Evolutionary conservation across 495 filamentous ascomycete genomes (phyloP).

Genomic region (Podospora pseudocomata): DNA sequence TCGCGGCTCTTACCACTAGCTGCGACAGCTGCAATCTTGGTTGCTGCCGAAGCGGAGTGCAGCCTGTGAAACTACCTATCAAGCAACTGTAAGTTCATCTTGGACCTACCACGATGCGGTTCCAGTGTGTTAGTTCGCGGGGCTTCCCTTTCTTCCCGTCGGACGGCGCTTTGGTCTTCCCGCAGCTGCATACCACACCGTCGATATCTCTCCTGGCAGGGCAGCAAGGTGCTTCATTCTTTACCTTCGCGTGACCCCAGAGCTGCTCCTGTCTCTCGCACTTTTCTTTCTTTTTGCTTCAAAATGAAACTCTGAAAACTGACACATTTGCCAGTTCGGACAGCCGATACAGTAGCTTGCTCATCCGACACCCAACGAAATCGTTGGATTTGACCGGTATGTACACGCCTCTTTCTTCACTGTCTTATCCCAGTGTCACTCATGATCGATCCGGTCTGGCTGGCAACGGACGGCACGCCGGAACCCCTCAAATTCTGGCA

Average conservation of each 20-base stretch:
- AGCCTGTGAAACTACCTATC: conserved; percentile 20
- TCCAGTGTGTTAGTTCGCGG: conserved; percentile 14
- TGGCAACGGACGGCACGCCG: conserved; percentile 25
- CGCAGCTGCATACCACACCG: conserved; percentile 17
- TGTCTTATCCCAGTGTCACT: neutral
- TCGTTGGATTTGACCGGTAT: conserved; percentile 21
- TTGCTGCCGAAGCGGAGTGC: conserved; percentile 1
- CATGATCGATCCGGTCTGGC: conserved; percentile 2
- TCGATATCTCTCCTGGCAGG: conserved; percentile 1
- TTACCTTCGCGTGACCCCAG: neutral
- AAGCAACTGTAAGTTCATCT: conserved; percentile 27
- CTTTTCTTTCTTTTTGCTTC: neutral
- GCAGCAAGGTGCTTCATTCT: no score
- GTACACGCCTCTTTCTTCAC: conserved; percentile 19
- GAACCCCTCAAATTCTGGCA: neutral
- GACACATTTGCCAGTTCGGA: neutral
- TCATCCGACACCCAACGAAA: conserved; percentile 1
- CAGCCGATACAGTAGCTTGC: conserved; percentile 6
- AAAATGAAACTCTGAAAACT: neutral
- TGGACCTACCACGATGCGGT: conserved; percentile 16
- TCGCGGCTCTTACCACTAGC: conserved; percentile 22
- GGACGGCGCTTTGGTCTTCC: conserved; percentile 18
- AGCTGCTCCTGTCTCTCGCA: conserved; percentile 5
- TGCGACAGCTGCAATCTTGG: neutral
- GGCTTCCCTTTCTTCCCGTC: conserved; percentile 28